These are phyloP conservation scores for Coemansia sp. DNA, from an alignment of 192 early-diverging fungal species.

Conservation along the genomic window DNA sequence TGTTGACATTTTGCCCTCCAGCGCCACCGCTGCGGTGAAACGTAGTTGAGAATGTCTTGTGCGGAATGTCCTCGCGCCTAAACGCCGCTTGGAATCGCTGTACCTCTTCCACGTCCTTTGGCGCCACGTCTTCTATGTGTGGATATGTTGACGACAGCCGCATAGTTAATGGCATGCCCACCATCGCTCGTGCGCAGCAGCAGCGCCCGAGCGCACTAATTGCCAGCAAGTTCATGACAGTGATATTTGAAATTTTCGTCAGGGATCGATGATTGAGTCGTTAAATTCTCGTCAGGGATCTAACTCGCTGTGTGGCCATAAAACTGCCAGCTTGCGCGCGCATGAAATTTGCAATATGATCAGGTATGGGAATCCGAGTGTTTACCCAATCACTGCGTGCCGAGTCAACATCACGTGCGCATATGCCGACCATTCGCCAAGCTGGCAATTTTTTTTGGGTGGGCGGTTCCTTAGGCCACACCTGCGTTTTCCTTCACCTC, in stretches of 20 bases:
- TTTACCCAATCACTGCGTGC: slow-evolving; percentile 47
- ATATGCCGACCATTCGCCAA: slow-evolving; percentile 1
- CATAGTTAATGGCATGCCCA: neutral
- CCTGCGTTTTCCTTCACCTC: too few species aligned
- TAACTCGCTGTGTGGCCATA: neutral
- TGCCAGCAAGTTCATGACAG: neutral
- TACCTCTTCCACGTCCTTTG: slow-evolving; percentile 52
- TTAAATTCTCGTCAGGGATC: neutral
- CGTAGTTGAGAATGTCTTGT: slow-evolving; percentile 60
- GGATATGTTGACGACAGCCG: slow-evolving; percentile 7
- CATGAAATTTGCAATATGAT: neutral
- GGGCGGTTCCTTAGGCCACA: neutral
- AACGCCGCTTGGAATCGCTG: slow-evolving; percentile 58
- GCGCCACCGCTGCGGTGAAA: slow-evolving; percentile 82
- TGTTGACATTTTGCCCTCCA: slow-evolving; percentile 95
- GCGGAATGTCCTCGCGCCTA: slow-evolving; percentile 64
- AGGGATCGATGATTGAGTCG: too few species aligned
- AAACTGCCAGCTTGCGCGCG: neutral
- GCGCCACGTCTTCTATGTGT: slow-evolving; percentile 31
- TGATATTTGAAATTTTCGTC: neutral
- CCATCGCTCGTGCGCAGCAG: slow-evolving; percentile 2
- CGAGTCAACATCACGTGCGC: slow-evolving; percentile 36
- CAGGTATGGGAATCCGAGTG: slow-evolving; percentile 23
- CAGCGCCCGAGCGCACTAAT: neutral
- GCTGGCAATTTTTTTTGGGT: slow-evolving; percentile 10